Evolutionary conservation across 306 rosid genomes (phyloP), one percentile per base, ranked within the genome.

Genomic region (Senna siamea): DNA sequence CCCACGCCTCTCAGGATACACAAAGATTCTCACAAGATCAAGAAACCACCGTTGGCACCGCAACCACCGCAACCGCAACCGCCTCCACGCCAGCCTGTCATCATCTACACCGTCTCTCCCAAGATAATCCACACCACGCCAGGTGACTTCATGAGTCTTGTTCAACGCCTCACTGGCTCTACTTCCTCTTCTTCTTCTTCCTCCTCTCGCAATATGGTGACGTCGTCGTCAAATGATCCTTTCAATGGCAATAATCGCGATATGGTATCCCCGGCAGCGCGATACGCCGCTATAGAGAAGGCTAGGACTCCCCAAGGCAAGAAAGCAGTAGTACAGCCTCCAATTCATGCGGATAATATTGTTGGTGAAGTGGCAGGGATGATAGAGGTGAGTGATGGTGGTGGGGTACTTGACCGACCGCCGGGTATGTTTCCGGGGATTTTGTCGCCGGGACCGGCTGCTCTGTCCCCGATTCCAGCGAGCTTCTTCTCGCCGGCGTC

Each of bases 51-150:
- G 0, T 18, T 84, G 34, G 85, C 73, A 26, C 66, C 66, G 0
- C 88, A 38, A 4, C 84, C 35, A 0, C 59, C 57, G 2, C 88
- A 52, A 8, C 68, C 72, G 2, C 84, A 54, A 23, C 22, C 73
- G 17, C 86, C 75, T 9, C 83, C 69, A 0, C 89, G 86, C 1
- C 87, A 57, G 10, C 96, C 96, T 1, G 68, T 87, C 38, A 90
- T 87, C 59, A 90, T 87, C 85, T 84, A 89, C 84, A 78, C 83
- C 0, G 86, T 89, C 18, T 90, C 96, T 6, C 96, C 96, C 0
- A 90, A 86, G 78, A 46, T 86, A 35, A 87, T 90, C 65, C 92
- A 89, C 79, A 85, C 92, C 54, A 84, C 85, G 38, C 90, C 96
- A 6, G 53, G 74, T 41, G 83, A 90, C 13, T 90, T 90, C 81